A percentile compares a stretch with the other conserved stretches of the same genome.
These are phyloP conservation scores for Fraxinus sp. DNA, from an alignment of 305 asterid species.

Conservation along the genomic window DNA sequence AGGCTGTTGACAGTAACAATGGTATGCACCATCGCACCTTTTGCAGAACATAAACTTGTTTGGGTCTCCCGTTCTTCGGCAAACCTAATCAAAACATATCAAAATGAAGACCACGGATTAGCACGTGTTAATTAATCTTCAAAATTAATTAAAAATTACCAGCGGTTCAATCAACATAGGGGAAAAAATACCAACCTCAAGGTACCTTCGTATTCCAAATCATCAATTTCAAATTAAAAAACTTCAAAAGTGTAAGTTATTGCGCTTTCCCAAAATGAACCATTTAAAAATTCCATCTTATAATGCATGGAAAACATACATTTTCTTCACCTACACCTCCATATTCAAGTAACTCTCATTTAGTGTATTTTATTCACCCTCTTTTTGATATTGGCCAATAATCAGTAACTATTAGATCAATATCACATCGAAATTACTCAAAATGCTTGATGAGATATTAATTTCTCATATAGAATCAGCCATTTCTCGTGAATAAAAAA, in stretches of 20 bases:
- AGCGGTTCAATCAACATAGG: constrained; percentile 6
- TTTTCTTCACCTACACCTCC: not conserved
- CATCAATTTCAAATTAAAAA: not conserved
- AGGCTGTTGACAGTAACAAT: constrained; percentile 96
- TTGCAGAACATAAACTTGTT: constrained; percentile 90
- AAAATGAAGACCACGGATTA: constrained; percentile 8
- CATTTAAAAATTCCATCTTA: not conserved
- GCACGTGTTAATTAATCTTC: constrained; percentile 5
- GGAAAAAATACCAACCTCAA: constrained; percentile 16
- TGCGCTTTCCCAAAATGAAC: not conserved
- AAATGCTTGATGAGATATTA: constrained; percentile 9
- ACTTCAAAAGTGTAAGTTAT: not conserved
- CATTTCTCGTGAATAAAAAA: constrained; percentile 3
- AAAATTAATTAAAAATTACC: constrained; percentile 14
- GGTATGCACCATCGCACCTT: constrained; percentile 95
- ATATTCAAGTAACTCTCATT: not conserved
- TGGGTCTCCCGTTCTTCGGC: constrained; percentile 92
- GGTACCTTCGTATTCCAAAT: not conserved
- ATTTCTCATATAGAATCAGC: constrained; percentile 17
- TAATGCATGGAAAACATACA: not conserved
- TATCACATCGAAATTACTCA: constrained; percentile 7
- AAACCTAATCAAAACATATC: constrained; percentile 46
- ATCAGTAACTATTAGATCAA: not conserved
- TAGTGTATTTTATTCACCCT: not conserved
- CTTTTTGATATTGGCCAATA: not conserved